A percentile compares a stretch with the other conserved stretches of the same genome.
Evolutionary conservation across 2,329 filamentous ascomycete genomes (phyloP).

Genomic region (Teratosphaeria epicoccoides): DNA sequence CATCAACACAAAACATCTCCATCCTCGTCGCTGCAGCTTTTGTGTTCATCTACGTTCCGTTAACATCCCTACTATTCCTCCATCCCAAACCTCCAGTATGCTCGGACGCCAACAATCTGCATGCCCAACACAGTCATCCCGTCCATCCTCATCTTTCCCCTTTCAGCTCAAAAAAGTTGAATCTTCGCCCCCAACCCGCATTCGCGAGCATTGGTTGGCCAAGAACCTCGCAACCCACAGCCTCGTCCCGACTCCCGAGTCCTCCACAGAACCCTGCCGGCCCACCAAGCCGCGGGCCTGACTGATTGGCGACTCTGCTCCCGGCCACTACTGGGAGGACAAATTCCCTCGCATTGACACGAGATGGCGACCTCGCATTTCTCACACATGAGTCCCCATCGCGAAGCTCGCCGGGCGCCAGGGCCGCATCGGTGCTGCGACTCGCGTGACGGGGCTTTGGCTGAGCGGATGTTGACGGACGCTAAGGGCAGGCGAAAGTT

Average conservation of each 20-base stretch:
- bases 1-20: not conserved
- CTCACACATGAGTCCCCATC: too few species aligned
- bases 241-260: not conserved
- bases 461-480: not conserved
- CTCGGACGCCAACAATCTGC: too few species aligned
- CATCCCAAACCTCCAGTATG: too few species aligned
- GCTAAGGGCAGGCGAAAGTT: not conserved
- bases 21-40: too few species aligned
- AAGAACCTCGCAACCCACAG: not conserved
- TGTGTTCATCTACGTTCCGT: too few species aligned
- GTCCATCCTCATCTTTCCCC: not conserved
- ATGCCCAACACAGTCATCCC: too few species aligned
- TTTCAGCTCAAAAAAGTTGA: not conserved
- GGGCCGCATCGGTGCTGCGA: too few species aligned
- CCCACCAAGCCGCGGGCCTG: not conserved
- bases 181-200: not conserved
- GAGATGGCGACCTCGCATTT: not conserved
- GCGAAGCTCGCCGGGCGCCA: too few species aligned
- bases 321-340: not conserved
- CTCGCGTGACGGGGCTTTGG: too few species aligned
- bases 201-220: not conserved
- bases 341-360: not conserved
- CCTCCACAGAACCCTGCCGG: not conserved
- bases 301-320: not conserved
- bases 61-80: too few species aligned